phyloP scores from a whole-genome alignment of 2,329 filamentous ascomycete species.

The Fusarium veterinarium region DNA sequence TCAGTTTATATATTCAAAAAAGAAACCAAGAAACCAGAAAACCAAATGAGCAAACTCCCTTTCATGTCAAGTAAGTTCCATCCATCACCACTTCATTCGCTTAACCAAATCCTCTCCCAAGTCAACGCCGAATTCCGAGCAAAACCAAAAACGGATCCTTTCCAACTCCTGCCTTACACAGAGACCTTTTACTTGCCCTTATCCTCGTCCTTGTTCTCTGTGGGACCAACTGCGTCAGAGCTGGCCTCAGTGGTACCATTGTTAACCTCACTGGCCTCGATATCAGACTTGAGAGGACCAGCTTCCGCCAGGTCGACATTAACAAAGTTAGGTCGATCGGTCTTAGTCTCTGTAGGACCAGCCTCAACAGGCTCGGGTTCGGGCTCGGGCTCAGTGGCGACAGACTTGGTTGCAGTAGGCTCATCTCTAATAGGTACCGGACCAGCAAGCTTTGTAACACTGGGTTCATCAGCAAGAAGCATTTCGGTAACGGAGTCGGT shows the following conservation, averaged over 20 bases:
- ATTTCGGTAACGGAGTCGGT: accelerated
- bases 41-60: background rate
- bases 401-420: background rate
- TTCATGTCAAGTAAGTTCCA: background rate
- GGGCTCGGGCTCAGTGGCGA: background rate
- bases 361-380: background rate
- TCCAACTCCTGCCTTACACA: background rate
- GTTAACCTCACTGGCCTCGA: background rate
- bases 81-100: no score
- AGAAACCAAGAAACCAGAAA: no score
- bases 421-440: background rate
- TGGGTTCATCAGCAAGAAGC: no score
- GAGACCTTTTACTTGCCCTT: background rate
- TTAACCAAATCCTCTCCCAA: no score
- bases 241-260: background rate
- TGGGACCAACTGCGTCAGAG: background rate
- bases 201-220: background rate
- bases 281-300: background rate
- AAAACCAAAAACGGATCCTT: background rate
- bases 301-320: background rate
- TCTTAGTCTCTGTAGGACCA: background rate
- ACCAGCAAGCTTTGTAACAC: no score
- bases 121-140: background rate
- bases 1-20: background rate
- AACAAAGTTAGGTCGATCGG: background rate